Base-by-base conservation (phyloP, 148 eudicot species). In the Camellia sinensis region DNA sequence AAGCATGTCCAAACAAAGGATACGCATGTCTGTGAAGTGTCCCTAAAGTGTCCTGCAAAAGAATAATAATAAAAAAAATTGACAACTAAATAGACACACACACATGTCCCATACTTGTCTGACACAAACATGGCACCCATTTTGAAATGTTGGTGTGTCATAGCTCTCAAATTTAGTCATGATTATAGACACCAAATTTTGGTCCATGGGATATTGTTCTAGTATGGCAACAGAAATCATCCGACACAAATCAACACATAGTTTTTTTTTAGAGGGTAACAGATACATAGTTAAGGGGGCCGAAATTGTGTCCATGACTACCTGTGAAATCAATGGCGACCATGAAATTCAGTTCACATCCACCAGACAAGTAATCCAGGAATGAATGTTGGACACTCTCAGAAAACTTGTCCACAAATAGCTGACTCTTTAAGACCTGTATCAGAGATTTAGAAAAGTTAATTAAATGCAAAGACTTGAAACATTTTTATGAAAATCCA, bases 271-370 rank as follows among this genome's bases (percentile, higher is more conserved):
- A 29, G 29, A 29, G 29, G 29, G 29, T 29, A 3, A 67, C 29
- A 65, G 41, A 66, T 13, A 77, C 9, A 52, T 29, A 41, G 29
- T n/a, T 11, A 41, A 40, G 50, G 62, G 74, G 68, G 52, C 22
- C 62, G 21, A 72, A 68, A 71, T 10, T 50, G 71, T 61, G 12
- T 54, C 67, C 63, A 66, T 56, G 76, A 59, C 64, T 86, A 97
- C 99, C 99, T 71, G 99, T 97, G 88, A 94, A 97, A 88, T 97
- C 99, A 81, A 97, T 83, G 45, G 99, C 99, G 79, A 97, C 98
- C 99, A 97, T 97, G 87, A 94, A 97, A 82, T 92, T 97, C 83
- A 97, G 84, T 84, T 97, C 91, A 77, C 88, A 94, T 68, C 98
- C 97, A 75, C 91, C 89, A 84, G 95, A 86, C 81, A 94, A 43